These are phyloP conservation scores for Tetrapisispora phaffii DNA, from an alignment of 805 yeast genomes.

Conservation along the genomic window DNA sequence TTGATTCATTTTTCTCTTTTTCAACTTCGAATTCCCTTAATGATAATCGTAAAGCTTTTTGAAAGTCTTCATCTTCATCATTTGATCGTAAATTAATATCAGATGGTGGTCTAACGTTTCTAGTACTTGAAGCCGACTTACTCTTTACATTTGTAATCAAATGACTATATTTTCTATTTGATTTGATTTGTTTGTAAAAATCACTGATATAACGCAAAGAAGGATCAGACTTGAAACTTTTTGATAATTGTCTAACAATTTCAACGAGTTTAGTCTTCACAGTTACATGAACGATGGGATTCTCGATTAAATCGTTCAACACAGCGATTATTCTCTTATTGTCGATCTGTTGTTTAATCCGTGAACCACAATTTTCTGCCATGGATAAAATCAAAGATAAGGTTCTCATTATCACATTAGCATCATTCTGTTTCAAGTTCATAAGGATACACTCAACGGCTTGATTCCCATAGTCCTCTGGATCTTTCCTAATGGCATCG, in stretches of 20 bases:
- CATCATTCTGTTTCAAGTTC: slow-evolving; percentile 44
- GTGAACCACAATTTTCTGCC: slow-evolving; percentile 71
- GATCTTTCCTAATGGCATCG: slow-evolving; percentile 52
- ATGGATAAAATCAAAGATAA: slow-evolving; percentile 46
- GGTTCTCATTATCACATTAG: slow-evolving; percentile 55
- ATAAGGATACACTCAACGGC: slow-evolving; percentile 36
- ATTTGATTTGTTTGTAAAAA: slow-evolving; percentile 42
- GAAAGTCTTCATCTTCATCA: slow-evolving; percentile 66
- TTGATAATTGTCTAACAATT: slow-evolving; percentile 55
- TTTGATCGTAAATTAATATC: slow-evolving; percentile 48
- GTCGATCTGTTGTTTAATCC: slow-evolving; percentile 53
- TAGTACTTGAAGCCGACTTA: not conserved
- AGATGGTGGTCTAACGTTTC: slow-evolving; percentile 30
- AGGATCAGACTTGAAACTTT: slow-evolving; percentile 63
- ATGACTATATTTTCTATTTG: slow-evolving; percentile 30
- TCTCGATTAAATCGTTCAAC: slow-evolving; percentile 42
- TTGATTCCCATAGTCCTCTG: slow-evolving; percentile 42
- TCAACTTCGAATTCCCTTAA: slow-evolving; percentile 40
- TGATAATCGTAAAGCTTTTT: slow-evolving; percentile 65
- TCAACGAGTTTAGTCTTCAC: slow-evolving; percentile 60
- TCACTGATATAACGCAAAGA: slow-evolving; percentile 61
- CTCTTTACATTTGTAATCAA: slow-evolving; percentile 8
- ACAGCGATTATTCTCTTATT: slow-evolving; percentile 42
- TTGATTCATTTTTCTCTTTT: slow-evolving; percentile 35
- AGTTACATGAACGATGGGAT: slow-evolving; percentile 48